Evolutionary conservation across 129 eudicot genomes (phyloP), one percentile per base, ranked within the genome.

Genomic region (Artemisia argyi): DNA sequence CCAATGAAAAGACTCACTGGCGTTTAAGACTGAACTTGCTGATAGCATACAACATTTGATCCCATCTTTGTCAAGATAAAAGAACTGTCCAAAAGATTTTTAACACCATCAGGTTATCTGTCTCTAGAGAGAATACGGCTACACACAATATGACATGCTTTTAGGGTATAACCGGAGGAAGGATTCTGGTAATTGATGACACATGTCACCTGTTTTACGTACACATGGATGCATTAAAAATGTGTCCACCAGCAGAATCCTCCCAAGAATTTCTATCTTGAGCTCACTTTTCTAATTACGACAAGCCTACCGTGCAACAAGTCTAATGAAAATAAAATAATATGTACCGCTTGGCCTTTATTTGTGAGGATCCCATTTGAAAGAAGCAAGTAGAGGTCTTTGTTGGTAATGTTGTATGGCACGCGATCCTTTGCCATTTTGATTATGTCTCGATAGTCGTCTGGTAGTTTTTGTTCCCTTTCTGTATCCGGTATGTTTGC

Each of bases 341-440:
- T 39, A 7, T 7, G 46, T 60, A 72, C 68, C 18, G 52, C 48
- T 72, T 72, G 76, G 56, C 68, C 68, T 60, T 15, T 72, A 14
- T 72, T 22, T 48, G 30, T 72, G 26, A 59, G 76, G 68, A 60
- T 72, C 58, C 68, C 76, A 24, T 72, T 72, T 0, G 76, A 72
- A 72, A 72, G 68, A 22, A 72, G 76, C 68, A 47, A 24, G 68
- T 72, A 60, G 76, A 72, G 66, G 10, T 72, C 68, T 28, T 46
- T 72, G 48, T 47, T 22, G 0, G 68, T 24, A n/a, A 60, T 72
- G 7, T 72, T 48, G 50, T 72, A 60, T 60, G 76, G 59, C 11
- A 60, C 76, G 4, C 12, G 54, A 59, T 72, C 76, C 32, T 72
- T 72, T 60, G 76, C 76, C 28, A 49, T 3, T 60, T 60, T 72